Percentiles rank a stretch among this genome's conserved stretches.
These are phyloP conservation scores for Penicillium pulvis DNA, from an alignment of 495 filamentous ascomycete genomes.

Conservation along the genomic window DNA sequence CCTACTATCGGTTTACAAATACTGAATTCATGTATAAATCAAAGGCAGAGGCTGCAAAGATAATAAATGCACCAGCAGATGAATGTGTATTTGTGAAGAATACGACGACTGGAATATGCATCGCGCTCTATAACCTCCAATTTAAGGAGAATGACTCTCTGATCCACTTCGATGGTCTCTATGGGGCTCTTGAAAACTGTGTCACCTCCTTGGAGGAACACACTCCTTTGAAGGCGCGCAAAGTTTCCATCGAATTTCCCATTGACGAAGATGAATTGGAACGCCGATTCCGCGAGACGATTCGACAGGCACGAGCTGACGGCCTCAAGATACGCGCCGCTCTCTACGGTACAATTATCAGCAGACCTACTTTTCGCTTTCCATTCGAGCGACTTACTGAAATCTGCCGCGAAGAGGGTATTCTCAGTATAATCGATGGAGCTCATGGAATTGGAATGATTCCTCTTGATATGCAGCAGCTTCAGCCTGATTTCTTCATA, in stretches of 20 bases:
- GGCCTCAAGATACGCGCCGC: conserved; percentile 58
- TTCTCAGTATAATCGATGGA: conserved; percentile 72
- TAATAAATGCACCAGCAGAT: conserved; percentile 61
- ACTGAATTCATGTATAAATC: conserved; percentile 61
- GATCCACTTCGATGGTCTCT: conserved; percentile 72
- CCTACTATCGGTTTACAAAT: conserved; percentile 68
- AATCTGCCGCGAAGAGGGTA: conserved; percentile 61
- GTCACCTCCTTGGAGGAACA: conserved; percentile 69
- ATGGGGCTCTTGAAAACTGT: conserved; percentile 72
- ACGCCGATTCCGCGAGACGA: conserved; percentile 47
- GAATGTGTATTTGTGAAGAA: conserved; percentile 80
- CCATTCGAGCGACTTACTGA: conserved; percentile 70
- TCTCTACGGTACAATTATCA: conserved; percentile 79
- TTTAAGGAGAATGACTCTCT: conserved; percentile 64
- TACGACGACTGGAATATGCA: conserved; percentile 79
- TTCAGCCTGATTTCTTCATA: conserved; percentile 81
- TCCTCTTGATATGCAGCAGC: conserved; percentile 58
- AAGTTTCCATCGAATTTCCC: conserved; percentile 57
- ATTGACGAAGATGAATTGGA: conserved; percentile 60
- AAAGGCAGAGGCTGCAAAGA: conserved; percentile 60
- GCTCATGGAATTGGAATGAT: conserved; percentile 84
- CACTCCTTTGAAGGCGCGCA: conserved; percentile 40
- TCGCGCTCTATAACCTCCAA: conserved; percentile 70
- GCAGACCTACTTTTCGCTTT: conserved; percentile 72
- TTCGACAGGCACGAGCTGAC: conserved; percentile 40